These are phyloP conservation scores for Nitzschia putrida DNA, from an alignment of 108 stramenopile genomes.

Conservation along the genomic window DNA sequence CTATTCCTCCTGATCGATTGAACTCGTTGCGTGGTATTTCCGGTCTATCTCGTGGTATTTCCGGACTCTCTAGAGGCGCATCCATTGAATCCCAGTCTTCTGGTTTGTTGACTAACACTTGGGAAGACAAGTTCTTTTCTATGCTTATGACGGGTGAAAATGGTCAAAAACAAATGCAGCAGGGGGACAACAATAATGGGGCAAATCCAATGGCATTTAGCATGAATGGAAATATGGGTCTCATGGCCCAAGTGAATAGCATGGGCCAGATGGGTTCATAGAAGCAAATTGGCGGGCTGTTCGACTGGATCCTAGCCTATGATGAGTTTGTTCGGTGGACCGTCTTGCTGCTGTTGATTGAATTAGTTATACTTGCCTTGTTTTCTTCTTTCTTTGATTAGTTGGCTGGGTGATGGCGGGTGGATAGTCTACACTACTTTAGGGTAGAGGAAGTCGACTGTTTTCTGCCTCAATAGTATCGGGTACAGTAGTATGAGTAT, in stretches of 20 bases:
- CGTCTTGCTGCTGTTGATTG: too few relatives aligned
- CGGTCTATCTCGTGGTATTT: constrained; percentile 42
- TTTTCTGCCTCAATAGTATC: too few relatives aligned
- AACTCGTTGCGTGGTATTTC: constrained; percentile 51
- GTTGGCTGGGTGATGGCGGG: too few relatives aligned
- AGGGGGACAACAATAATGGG: not conserved
- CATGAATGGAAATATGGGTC: not conserved
- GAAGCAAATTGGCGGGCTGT: too few relatives aligned
- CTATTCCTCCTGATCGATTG: constrained; percentile 39
- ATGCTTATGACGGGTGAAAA: constrained; percentile 68
- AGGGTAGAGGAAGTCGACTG: too few relatives aligned
- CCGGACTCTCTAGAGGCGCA: constrained; percentile 48
- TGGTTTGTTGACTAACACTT: constrained; percentile 58
- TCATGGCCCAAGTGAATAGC: constrained; percentile 11
- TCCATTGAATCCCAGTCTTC: constrained; percentile 54
- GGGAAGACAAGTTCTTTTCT: constrained; percentile 80
- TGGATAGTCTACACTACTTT: too few relatives aligned
- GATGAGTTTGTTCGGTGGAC: too few relatives aligned
- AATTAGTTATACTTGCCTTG: too few relatives aligned
- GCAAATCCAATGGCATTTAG: constrained; percentile 8
- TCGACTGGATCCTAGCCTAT: too few relatives aligned
- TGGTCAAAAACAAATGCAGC: not conserved
- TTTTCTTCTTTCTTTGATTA: too few relatives aligned
- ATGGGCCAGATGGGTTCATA: constrained; percentile 11
- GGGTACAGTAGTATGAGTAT: too few relatives aligned